Evolutionary conservation across 805 yeast genomes (phyloP), one percentile per base, ranked within the genome.

Genomic region (Scheffersomyces spartinae): DNA sequence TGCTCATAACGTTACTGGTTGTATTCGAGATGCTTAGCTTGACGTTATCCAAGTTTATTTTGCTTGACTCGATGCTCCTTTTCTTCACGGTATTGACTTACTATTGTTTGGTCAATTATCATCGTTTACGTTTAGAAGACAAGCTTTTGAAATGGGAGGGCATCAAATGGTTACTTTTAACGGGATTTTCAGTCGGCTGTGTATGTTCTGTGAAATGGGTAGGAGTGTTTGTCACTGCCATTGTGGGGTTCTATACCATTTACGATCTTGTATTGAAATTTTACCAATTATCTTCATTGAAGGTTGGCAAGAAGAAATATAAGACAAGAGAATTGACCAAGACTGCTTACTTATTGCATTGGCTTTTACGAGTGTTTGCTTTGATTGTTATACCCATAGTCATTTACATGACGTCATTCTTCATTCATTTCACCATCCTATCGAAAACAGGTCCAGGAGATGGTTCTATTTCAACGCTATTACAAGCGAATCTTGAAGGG

Each of bases 401-500:
- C 16, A 70, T 88, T 13, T 91, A 83, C 43, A 45, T 81, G 43
- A 41, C 66, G 17, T 71, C 77, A 42, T 91, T 91, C 66, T 79
- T 75, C 45, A 57, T 81, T 21, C 98, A 91, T 49, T 91, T 91
- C 40, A 42, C 65, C 11, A 56, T 85, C 19, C 66, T 91, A 30
- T 71, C 68, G 42, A 74, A 74, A 40, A 69, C 93, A 2, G 98
- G 98, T 11, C 74, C 95, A 0, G 98, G 97, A 21, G 95, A 88
- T 49, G 80, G 93, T 3, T 75, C 91, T 26, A 82, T 91, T 58
- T 76, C 91, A 10, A 76, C 96, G 0, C 63, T 88, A 26, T 76
- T 91, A 54, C 98, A 91, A 52, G 86, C 88, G 7, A 82, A 88
- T 32, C 59, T 91, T 35, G 66, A 67, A 26, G 82, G 79, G 7